phyloP scores from a whole-genome alignment of 106 monocot species.

The Cymbidium sinense region DNA sequence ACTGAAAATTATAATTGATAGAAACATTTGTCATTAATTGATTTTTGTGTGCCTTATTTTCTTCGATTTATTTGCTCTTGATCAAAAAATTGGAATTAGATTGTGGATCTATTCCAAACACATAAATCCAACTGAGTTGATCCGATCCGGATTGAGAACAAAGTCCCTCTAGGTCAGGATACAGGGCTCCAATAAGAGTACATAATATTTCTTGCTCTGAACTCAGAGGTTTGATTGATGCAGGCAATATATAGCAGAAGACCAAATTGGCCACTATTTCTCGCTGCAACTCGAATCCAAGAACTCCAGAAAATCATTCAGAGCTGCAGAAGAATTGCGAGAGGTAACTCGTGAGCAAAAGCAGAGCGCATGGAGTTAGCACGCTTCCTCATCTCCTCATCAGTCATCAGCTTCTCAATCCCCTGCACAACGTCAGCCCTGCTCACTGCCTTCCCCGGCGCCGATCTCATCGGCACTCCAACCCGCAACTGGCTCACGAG shows the following conservation, averaged over 20 bases:
- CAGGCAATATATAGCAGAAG: neutral
- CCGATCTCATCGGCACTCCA: constrained; percentile 15
- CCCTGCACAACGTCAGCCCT: constrained; percentile 18
- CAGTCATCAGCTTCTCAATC: constrained; percentile 31
- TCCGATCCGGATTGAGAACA: too few species aligned
- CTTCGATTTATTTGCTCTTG: too few species aligned
- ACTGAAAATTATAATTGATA: too few species aligned
- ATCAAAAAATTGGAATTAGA: too few species aligned
- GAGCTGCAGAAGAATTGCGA: constrained; percentile 12
- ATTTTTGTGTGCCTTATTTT: too few species aligned
- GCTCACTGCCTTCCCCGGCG: constrained; percentile 11
- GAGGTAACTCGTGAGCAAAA: constrained; percentile 26
- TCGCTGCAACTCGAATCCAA: neutral
- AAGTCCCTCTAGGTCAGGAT: too few species aligned
- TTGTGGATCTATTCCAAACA: too few species aligned
- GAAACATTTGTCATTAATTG: too few species aligned
- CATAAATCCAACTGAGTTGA: too few species aligned
- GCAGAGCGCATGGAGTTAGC: constrained; percentile 9
- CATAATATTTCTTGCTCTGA: too few species aligned
- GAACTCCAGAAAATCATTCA: constrained; percentile 23
- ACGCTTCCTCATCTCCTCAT: constrained; percentile 19
- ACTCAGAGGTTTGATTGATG: too few species aligned
- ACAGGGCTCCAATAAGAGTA: too few species aligned
- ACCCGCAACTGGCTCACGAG: constrained; percentile 25
- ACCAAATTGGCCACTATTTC: neutral